Percentiles rank a stretch among this genome's conserved stretches.
Evolutionary conservation across 2,329 filamentous ascomycete genomes (phyloP).

Genomic region (Venturia nashicola): DNA sequence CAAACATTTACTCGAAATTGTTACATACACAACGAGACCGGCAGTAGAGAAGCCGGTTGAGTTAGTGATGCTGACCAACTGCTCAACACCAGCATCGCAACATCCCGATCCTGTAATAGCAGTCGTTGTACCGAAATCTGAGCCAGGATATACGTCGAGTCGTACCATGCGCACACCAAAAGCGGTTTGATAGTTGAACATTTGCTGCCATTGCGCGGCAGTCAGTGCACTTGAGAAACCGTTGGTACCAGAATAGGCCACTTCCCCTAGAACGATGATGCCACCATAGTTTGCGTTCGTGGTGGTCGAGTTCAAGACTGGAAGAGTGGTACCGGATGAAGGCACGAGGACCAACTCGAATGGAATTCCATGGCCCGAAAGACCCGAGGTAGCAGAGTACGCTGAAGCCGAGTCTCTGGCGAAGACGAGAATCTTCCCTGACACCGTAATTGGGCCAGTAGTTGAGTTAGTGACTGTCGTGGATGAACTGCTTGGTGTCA

Average conservation of each 20-base stretch:
- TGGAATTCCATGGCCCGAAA: slow-evolving; percentile 44
- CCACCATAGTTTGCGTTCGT: slow-evolving; percentile 40
- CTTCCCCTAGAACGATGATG: slow-evolving; percentile 37
- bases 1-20: background rate
- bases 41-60: slow-evolving; percentile 37
- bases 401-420: slow-evolving; percentile 35
- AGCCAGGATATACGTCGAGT: slow-evolving; percentile 38
- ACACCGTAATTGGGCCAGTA: background rate
- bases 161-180: slow-evolving; percentile 47
- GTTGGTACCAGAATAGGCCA: slow-evolving; percentile 32
- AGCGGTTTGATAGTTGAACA: slow-evolving; percentile 40
- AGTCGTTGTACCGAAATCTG: slow-evolving; percentile 26
- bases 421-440: slow-evolving; percentile 37
- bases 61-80: slow-evolving; percentile 38
- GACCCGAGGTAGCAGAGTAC: slow-evolving; percentile 34
- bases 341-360: slow-evolving; percentile 40
- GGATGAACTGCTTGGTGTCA: background rate
- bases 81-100: slow-evolving; percentile 36
- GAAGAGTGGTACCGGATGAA: slow-evolving; percentile 33
- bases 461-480: background rate
- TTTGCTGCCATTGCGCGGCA: slow-evolving; percentile 35
- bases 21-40: slow-evolving; percentile 27
- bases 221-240: slow-evolving; percentile 33
- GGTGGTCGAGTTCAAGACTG: slow-evolving; percentile 29
- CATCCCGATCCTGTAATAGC: slow-evolving; percentile 29